These are phyloP conservation scores for Catunica adiposa DNA, from an alignment of 2,329 filamentous ascomycete species.

Conservation along the genomic window DNA sequence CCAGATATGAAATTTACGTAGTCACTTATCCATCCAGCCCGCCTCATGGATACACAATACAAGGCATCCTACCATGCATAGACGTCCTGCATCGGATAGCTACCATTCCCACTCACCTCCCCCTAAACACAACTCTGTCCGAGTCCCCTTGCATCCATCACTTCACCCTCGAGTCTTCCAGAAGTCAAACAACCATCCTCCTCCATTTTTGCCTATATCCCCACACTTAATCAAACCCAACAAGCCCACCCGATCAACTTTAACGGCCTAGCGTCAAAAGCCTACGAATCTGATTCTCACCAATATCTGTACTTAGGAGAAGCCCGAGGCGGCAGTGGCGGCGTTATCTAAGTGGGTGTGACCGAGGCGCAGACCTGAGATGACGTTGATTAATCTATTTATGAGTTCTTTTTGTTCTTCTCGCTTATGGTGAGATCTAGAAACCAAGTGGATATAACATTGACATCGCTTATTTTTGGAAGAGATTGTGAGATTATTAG, in stretches of 20 bases:
- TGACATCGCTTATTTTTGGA: too few species aligned
- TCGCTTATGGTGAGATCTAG: neutral
- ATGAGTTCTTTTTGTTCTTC: too few species aligned
- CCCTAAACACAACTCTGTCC: constrained; percentile 2
- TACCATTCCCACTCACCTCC: neutral
- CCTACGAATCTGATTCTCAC: neutral
- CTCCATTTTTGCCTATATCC: too few species aligned
- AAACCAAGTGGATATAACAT: neutral
- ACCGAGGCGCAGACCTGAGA: neutral
- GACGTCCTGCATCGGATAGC: neutral
- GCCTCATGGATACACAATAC: too few species aligned
- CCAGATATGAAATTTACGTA: too few species aligned
- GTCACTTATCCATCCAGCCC: too few species aligned
- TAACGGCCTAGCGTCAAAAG: neutral
- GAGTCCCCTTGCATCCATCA: neutral
- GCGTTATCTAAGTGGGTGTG: neutral
- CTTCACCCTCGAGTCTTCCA: neutral
- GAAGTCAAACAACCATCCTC: neutral
- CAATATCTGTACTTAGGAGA: neutral
- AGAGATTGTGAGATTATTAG: too few species aligned
- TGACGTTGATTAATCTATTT: too few species aligned
- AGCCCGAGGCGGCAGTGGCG: neutral
- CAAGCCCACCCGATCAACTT: neutral
- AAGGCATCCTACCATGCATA: neutral
- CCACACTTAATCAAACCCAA: too few species aligned